A percentile compares a stretch with the other conserved stretches of the same genome.
Conservation (phyloP, 768 basidiomycete genomes). For the Kwoniella dendrophila region DNA sequence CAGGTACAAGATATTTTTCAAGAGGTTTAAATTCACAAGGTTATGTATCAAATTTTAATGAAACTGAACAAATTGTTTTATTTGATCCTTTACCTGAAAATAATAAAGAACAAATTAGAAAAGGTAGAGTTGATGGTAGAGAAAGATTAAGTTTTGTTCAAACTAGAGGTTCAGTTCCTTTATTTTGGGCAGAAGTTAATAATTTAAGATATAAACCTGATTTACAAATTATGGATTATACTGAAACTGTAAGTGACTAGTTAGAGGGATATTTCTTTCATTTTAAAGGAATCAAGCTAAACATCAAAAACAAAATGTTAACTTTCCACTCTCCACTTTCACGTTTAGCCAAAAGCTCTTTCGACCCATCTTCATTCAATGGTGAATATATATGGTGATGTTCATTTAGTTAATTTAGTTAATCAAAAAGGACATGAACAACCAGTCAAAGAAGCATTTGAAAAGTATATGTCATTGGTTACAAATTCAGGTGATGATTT, state of each 20-base stretch:
- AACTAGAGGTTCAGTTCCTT: conserved; percentile 86
- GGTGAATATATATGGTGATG: conserved; percentile 72
- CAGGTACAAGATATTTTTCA: conserved; percentile 95
- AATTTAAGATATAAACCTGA: conserved; percentile 95
- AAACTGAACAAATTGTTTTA: conserved; percentile 91
- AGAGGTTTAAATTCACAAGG: conserved; percentile 87
- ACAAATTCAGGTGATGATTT: conserved; percentile 32
- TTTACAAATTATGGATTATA: conserved; percentile 89
- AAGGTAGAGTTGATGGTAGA: conserved; percentile 54
- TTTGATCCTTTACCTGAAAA: conserved; percentile 61
- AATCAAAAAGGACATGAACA: conserved; percentile 91
- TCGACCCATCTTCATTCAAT: conserved; percentile 74
- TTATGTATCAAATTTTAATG: conserved; percentile 95
- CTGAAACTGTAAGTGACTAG: conserved; percentile 70
- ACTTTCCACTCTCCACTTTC: not conserved
- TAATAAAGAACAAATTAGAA: conserved; percentile 26
- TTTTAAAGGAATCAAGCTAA: not conserved
- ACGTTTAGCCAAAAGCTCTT: conserved; percentile 68
- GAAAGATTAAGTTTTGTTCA: conserved; percentile 79
- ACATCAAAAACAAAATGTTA: not conserved
- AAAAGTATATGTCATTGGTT: conserved; percentile 71
- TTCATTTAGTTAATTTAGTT: conserved; percentile 83
- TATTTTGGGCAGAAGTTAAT: conserved; percentile 97
- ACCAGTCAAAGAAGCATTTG: conserved; percentile 93
- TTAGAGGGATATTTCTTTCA: not conserved